phyloP scores from a whole-genome alignment of 83 land plant genomes.

The Picea abies region DNA sequence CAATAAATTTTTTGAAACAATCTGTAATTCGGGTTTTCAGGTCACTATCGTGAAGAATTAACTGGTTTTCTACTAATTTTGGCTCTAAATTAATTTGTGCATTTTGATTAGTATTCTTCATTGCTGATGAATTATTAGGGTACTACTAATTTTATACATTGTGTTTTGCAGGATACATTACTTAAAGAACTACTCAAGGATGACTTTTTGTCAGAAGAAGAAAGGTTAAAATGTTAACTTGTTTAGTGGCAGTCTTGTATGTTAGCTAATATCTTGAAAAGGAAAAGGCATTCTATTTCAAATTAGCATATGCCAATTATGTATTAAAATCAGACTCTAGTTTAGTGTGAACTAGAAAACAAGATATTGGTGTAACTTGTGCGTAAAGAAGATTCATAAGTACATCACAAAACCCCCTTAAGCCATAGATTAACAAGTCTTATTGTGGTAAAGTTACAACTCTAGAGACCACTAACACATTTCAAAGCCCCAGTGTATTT shows the following conservation, averaged over 20 bases:
- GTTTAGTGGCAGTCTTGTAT: slow-evolving; percentile 19
- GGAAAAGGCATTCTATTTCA: not conserved
- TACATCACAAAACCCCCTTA: too few relatives aligned
- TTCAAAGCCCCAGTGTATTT: too few relatives aligned
- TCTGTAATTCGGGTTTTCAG: not conserved
- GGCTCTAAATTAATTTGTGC: not conserved
- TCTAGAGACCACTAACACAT: too few relatives aligned
- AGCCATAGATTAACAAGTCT: too few relatives aligned
- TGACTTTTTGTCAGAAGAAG: slow-evolving; percentile 56
- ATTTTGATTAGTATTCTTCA: slow-evolving; percentile 7
- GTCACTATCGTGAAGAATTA: not conserved
- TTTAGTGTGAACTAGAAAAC: too few relatives aligned
- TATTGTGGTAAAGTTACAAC: too few relatives aligned
- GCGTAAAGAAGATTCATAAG: too few relatives aligned
- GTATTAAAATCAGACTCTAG: not conserved
- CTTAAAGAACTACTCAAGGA: slow-evolving; percentile 66
- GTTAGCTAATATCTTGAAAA: not conserved
- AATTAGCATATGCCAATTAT: not conserved
- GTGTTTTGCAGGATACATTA: slow-evolving; percentile 64
- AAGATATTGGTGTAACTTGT: too few relatives aligned
- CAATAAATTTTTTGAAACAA: not conserved
- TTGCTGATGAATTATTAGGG: not conserved
- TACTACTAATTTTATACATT: not conserved
- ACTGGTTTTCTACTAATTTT: not conserved
- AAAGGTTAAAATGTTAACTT: slow-evolving; percentile 35